A percentile compares a stretch with the other conserved stretches of the same genome.
These are phyloP conservation scores for Gautieria morchelliformis DNA, from an alignment of 768 basidiomycete species.

Conservation along the genomic window DNA sequence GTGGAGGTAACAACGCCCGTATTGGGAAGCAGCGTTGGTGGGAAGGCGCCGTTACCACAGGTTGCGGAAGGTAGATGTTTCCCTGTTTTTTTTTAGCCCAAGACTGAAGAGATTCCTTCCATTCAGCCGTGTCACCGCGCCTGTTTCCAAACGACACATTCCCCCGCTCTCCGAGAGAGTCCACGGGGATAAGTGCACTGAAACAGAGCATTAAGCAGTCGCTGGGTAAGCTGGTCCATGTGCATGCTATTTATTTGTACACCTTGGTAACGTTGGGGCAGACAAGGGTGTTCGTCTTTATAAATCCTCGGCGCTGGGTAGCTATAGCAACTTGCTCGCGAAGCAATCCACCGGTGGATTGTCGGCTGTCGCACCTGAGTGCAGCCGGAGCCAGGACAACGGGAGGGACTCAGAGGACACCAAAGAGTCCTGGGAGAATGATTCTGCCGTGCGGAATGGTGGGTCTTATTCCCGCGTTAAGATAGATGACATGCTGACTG, in stretches of 20 bases:
- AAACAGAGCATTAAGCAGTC: constrained; percentile 68
- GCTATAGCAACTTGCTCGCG: constrained; percentile 26
- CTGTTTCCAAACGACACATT: constrained; percentile 1
- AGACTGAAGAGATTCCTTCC: neutral
- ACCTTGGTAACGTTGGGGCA: neutral
- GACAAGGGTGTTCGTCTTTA: constrained; percentile 52
- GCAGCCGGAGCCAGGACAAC: neutral
- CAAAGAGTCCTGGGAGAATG: constrained; percentile 42
- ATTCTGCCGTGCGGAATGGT: constrained; percentile 36
- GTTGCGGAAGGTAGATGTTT: constrained; percentile 4
- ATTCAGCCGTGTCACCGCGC: neutral
- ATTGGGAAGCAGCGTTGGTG: neutral
- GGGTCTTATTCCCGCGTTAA: constrained; percentile 1
- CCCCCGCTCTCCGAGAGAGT: constrained; percentile 20
- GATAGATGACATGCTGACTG: neutral
- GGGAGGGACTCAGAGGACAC: constrained; percentile 11
- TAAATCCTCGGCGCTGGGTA: constrained; percentile 50
- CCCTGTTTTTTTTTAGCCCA: neutral
- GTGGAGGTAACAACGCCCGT: neutral
- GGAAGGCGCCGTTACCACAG: neutral
- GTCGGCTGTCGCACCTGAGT: constrained; percentile 6
- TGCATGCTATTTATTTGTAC: neutral
- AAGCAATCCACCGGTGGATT: constrained; percentile 13
- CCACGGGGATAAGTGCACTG: constrained; percentile 35
- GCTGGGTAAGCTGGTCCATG: constrained; percentile 39